Conservation (phyloP, 1,139 yeast genomes). For the Taphrina sp. region DNA sequence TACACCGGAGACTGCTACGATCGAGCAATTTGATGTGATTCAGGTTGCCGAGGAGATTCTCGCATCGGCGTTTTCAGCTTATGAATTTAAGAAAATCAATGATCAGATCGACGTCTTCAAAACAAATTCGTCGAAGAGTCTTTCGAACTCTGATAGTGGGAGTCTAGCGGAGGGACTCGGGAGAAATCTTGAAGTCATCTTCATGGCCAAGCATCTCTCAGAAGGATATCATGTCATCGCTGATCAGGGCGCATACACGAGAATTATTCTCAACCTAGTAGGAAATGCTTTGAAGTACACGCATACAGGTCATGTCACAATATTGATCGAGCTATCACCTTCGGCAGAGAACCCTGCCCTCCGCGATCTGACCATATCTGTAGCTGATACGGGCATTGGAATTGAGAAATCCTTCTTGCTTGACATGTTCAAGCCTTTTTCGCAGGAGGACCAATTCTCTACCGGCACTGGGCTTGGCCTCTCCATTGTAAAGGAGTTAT, state of each 20-base stretch:
- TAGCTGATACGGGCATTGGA: conserved; percentile 77
- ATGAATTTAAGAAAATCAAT: conserved; percentile 18
- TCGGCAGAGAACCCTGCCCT: neutral
- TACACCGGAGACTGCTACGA: neutral
- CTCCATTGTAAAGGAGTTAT: conserved; percentile 80
- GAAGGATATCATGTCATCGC: conserved; percentile 7
- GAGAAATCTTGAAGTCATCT: conserved; percentile 16
- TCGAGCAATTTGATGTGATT: conserved; percentile 12
- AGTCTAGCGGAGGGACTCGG: conserved; percentile 8
- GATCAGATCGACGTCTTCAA: conserved; percentile 13
- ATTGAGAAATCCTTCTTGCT: conserved; percentile 80
- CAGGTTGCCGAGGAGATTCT: conserved; percentile 17
- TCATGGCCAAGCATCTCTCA: conserved; percentile 1
- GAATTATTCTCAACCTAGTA: conserved; percentile 77
- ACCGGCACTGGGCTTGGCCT: conserved; percentile 88
- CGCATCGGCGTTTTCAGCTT: conserved; percentile 6
- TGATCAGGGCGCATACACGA: conserved; percentile 51
- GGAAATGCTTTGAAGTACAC: conserved; percentile 90
- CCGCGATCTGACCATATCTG: conserved; percentile 57
- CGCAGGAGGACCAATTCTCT: conserved; percentile 91
- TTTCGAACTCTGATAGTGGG: conserved; percentile 17
- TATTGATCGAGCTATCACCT: conserved; percentile 40
- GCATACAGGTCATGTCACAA: conserved; percentile 61
- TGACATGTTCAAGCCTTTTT: conserved; percentile 75
- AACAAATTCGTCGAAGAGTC: conserved; percentile 6